Conservation (phyloP, 306 rosid genomes). For the Citrullus mucosospermus region DNA sequence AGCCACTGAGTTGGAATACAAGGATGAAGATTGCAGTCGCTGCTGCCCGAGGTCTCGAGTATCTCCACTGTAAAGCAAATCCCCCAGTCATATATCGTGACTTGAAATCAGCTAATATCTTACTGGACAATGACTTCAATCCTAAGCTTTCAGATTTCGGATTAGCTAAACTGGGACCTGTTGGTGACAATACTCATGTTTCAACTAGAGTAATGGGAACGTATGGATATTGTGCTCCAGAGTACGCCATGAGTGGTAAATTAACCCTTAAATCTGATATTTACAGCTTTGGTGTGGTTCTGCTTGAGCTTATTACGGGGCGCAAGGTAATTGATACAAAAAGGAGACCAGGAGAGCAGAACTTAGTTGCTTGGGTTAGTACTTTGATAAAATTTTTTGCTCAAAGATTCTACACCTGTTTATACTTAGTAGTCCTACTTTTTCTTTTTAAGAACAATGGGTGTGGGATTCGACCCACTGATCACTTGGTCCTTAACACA, state of each 20-base stretch:
- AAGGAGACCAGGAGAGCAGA: slow-evolving; percentile 73
- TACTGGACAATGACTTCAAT: slow-evolving; percentile 61
- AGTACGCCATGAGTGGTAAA: slow-evolving; percentile 95
- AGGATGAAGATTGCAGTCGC: slow-evolving; percentile 87
- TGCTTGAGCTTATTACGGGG: slow-evolving; percentile 90
- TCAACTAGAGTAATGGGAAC: slow-evolving; percentile 99
- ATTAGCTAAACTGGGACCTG: slow-evolving; percentile 93
- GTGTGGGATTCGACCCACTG: too few species aligned
- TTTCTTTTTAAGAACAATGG: too few species aligned
- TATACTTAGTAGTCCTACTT: too few species aligned
- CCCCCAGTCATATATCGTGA: slow-evolving; percentile 95
- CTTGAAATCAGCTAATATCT: slow-evolving; percentile 87
- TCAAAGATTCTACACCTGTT: background rate
- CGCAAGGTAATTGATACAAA: slow-evolving; percentile 57
- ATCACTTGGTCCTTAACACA: too few species aligned
- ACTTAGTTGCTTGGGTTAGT: slow-evolving; percentile 75
- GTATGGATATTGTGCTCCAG: slow-evolving; percentile 94
- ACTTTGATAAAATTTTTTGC: background rate
- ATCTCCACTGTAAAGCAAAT: slow-evolving; percentile 86
- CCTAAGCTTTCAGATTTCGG: slow-evolving; percentile 96
- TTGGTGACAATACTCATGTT: slow-evolving; percentile 94
- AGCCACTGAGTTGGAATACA: slow-evolving; percentile 57
- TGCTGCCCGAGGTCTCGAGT: slow-evolving; percentile 84
- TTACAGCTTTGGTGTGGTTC: slow-evolving; percentile 91
- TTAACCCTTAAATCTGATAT: slow-evolving; percentile 94